Evolutionary conservation across 2,329 filamentous ascomycete genomes (phyloP).

Genomic region (Thermothelomyces thermophilus): DNA sequence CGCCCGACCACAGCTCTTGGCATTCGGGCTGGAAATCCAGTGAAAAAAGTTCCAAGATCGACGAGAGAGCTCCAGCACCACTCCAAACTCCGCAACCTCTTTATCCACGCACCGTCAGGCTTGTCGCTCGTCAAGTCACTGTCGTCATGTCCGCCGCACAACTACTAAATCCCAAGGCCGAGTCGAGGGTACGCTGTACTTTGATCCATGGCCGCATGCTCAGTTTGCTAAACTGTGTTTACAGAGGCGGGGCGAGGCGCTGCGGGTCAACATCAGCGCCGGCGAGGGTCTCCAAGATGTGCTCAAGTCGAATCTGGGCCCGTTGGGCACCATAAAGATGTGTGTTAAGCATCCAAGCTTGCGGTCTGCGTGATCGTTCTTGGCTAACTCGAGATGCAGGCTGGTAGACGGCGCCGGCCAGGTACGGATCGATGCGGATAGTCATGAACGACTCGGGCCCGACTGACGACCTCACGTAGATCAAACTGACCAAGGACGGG

Average conservation of each 20-base stretch:
- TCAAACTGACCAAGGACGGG: slow-evolving; percentile 98
- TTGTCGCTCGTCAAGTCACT: slow-evolving; percentile 10
- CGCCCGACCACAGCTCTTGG: slow-evolving; percentile 13
- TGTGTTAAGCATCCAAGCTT: slow-evolving; percentile 31
- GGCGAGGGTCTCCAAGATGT: slow-evolving; percentile 93
- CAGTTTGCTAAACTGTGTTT: slow-evolving; percentile 29
- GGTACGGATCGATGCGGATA: slow-evolving; percentile 36
- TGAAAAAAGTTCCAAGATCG: slow-evolving; percentile 26
- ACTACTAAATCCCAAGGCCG: slow-evolving; percentile 96
- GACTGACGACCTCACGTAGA: slow-evolving; percentile 45
- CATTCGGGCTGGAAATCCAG: slow-evolving; percentile 19
- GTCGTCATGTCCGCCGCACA: slow-evolving; percentile 85
- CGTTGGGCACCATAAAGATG: slow-evolving; percentile 95
- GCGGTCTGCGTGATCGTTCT: not conserved
- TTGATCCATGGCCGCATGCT: not conserved
- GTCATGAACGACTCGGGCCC: slow-evolving; percentile 7
- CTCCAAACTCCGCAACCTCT: slow-evolving; percentile 16
- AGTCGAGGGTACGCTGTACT: slow-evolving; percentile 70
- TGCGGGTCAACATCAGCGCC: slow-evolving; percentile 93
- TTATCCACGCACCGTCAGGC: slow-evolving; percentile 11
- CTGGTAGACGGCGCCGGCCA: slow-evolving; percentile 64
- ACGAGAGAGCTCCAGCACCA: slow-evolving; percentile 19
- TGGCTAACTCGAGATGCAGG: slow-evolving; percentile 34
- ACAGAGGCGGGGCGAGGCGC: slow-evolving; percentile 91
- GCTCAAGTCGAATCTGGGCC: slow-evolving; percentile 91